These are phyloP conservation scores for Escallonia rubra DNA, from an alignment of 129 eudicot species.

Conservation along the genomic window DNA sequence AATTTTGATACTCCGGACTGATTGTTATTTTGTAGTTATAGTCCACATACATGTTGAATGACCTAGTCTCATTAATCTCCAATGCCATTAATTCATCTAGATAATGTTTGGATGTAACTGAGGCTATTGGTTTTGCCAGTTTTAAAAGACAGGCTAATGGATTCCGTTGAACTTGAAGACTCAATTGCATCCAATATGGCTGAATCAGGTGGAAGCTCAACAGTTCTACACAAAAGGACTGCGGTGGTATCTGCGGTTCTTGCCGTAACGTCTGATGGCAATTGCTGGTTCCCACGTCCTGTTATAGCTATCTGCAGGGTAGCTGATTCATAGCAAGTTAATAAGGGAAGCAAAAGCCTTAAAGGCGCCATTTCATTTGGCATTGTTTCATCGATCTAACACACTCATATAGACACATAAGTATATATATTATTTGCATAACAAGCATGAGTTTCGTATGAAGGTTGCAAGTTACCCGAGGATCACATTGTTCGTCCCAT, in stretches of 20 bases:
- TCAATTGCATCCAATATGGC: slow-evolving; percentile 9
- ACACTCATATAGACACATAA: not conserved
- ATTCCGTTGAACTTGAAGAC: not conserved
- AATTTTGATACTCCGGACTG: slow-evolving; percentile 4
- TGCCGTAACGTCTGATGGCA: not conserved
- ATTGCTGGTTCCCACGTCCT: slow-evolving; percentile 11
- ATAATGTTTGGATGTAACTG: not conserved
- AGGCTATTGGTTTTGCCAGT: not conserved
- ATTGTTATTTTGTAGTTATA: not conserved
- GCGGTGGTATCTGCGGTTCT: not conserved
- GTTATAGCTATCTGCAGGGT: slow-evolving; percentile 3
- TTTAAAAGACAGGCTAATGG: not conserved
- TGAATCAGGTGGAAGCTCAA: slow-evolving; percentile 5
- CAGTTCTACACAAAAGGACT: not conserved
- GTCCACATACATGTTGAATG: slow-evolving; percentile 2
- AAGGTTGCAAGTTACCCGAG: not conserved
- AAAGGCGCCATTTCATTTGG: too few species aligned
- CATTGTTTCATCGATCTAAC: not conserved
- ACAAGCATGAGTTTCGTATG: not conserved
- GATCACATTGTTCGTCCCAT: not conserved
- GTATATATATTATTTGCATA: not conserved
- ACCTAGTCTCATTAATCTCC: not conserved
- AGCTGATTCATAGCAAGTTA: not conserved
- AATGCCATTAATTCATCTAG: not conserved
- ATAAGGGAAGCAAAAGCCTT: not conserved